phyloP scores from a whole-genome alignment of 345 rosid species.

The Linum lewisii region DNA sequence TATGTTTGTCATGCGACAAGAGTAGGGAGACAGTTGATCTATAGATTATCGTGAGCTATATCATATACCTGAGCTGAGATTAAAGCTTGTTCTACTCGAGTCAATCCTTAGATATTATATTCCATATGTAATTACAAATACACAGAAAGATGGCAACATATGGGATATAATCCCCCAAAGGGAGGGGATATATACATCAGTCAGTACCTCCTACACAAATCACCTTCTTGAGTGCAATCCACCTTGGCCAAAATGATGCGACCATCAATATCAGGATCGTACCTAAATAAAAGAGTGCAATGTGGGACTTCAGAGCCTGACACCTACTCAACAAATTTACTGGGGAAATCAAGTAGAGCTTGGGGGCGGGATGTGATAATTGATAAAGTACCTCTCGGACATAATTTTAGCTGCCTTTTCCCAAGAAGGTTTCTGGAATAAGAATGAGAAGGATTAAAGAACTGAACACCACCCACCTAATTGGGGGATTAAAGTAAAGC shows the following conservation, averaged over 20 bases:
- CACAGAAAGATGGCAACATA: too few relatives aligned
- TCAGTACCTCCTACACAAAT: constrained; percentile 83
- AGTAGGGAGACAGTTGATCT: neutral
- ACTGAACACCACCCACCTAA: neutral
- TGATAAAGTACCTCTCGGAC: constrained; percentile 61
- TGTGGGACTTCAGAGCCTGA: constrained; percentile 11
- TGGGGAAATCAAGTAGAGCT: neutral
- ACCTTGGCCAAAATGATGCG: constrained; percentile 81
- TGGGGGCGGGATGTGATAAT: too few relatives aligned
- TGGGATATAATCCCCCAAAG: neutral
- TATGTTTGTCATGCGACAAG: neutral
- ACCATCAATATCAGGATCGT: constrained; percentile 87
- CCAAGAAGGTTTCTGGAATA: constrained; percentile 93
- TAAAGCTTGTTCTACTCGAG: too few relatives aligned
- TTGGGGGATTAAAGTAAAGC: too few relatives aligned
- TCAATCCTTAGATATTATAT: too few relatives aligned
- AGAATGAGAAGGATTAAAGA: constrained; percentile 5
- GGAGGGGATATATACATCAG: neutral
- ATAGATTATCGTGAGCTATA: neutral
- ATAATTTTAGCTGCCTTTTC: constrained; percentile 84
- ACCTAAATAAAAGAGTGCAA: constrained; percentile 35
- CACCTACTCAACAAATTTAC: constrained; percentile 14
- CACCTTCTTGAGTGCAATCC: constrained; percentile 78
- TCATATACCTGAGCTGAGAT: too few relatives aligned
- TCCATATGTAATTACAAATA: too few relatives aligned